Evolutionary conservation across 176 grass and related monocot species (phyloP), one percentile per base, ranked within the genome.

Genomic region (Alloteropsis semialata): DNA sequence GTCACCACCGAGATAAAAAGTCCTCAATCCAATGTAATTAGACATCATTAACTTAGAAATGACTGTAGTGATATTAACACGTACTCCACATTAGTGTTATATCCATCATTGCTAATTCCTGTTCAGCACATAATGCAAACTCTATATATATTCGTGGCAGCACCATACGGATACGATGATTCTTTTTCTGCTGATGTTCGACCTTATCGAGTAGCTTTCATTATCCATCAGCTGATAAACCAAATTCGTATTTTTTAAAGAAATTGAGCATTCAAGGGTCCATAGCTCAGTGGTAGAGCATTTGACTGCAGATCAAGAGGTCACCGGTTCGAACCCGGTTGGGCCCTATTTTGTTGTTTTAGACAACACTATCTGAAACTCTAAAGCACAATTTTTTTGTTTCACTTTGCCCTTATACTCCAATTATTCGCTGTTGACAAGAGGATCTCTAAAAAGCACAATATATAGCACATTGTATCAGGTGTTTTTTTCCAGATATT

Each of bases 271-370:
- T 10, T 8, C 1, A 44, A 2, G 76, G 80, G 70, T 91, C 86
- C 86, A 91, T 91, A 87, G 83, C 86, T 91, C 86, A 94, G 79
- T 89, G 79, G 80, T 89, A 91, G 83, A 79, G 83, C 86, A 87
- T 81, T 89, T 84, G 86, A 89, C 92, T 91, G 76, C 89, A 94
- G 80, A 90, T 89, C 89, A 94, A 84, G 72, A 87, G 73, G 80
- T 91, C 88, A 89, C 86, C 46, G 63, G 86, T 94, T 94, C 79
- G 85, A 88, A 84, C 62, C 88, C 64, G 78, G n/a, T n/a, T n/a
- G n/a, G n/a, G 34, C 34, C 34, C 34, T 36, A 3, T 36, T 36
- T 36, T 36, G 34, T 36, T 36, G 5, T 36, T 36, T 36, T 36
- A 36, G 5, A 61, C 13, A 61, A 8, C 58, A 13, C 12, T 12